Evolutionary conservation across 768 basidiomycete genomes (phyloP), one percentile per base, ranked within the genome.

Genomic region (Naganishia onofrii): DNA sequence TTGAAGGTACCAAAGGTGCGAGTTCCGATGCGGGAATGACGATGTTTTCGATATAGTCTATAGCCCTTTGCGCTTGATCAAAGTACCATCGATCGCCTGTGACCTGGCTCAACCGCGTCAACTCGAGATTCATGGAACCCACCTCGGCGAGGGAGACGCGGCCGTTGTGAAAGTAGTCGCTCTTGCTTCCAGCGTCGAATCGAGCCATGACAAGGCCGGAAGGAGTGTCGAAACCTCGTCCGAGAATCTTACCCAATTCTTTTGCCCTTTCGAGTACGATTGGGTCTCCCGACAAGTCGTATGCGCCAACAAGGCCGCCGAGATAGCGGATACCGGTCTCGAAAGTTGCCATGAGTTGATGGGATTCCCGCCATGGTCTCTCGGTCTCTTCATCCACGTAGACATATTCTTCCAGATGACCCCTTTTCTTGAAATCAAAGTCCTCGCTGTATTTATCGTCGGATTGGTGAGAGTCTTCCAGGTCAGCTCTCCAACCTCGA

Each of bases 281-380:
- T 6, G 75, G 66, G 70, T 84, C 83, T 17, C 80, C 80, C 3
- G 81, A 81, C 17, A 83, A 74, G 67, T 84, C 83, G 71, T 81
- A 82, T 0, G 82, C 83, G 0, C 81, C 77, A 3, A 83, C 67
- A 17, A 84, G 57, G 15, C 82, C 82, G 21, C 83, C 83, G 51
- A 84, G 78, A 64, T 83, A 84, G 46, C 83, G 77, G 63, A 84
- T 84, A 5, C 77, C 79, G 8, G 82, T 83, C 72, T 84, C 83
- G 70, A 84, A 84, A 4, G 67, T 72, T 29, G 58, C 71, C 48
- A 72, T 57, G 42, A 42, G 58, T 12, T 60, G 67, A 15, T 28
- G 29, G 17, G 44, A 28, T 23, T 68, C 46, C 46, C 71, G 19
- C 7, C 71, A 67, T n/a, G 19, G 46, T 23, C 53, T 26, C 28